A percentile compares a stretch with the other conserved stretches of the same genome.
These are phyloP conservation scores for Luffa aegyptiaca DNA, from an alignment of 306 rosid species.

Conservation along the genomic window DNA sequence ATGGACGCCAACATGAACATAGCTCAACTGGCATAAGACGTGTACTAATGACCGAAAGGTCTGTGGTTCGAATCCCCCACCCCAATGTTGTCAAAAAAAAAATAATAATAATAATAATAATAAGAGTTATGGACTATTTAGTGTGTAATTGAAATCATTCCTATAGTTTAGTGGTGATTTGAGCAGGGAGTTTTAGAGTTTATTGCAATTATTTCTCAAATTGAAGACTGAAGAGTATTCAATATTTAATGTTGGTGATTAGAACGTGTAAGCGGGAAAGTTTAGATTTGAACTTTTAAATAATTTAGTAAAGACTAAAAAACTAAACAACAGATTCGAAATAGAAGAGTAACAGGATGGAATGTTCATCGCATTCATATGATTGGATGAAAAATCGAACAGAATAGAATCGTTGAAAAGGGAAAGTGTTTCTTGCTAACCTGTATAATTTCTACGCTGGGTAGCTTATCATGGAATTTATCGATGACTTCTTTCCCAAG, in stretches of 20 bases:
- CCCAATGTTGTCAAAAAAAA: too few species aligned
- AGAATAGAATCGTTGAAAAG: neutral
- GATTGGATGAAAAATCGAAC: neutral
- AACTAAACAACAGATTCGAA: neutral
- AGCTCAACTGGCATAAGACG: too few species aligned
- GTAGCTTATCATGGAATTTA: conserved; percentile 37
- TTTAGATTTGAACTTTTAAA: neutral
- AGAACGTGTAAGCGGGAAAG: neutral
- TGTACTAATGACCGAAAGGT: too few species aligned
- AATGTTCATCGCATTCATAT: neutral
- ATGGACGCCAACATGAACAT: too few species aligned
- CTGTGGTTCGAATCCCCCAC: too few species aligned
- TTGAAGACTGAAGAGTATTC: neutral
- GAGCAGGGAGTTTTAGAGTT: neutral
- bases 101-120: too few species aligned
- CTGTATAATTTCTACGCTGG: conserved; percentile 47
- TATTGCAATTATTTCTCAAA: too few species aligned
- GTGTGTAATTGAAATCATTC: too few species aligned
- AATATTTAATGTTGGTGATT: neutral
- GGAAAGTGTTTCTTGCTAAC: conserved; percentile 14
- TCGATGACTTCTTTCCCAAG: conserved; percentile 45
- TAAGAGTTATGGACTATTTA: too few species aligned
- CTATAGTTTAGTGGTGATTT: neutral
- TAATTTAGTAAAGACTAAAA: neutral
- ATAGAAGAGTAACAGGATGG: neutral